Evolutionary conservation across 345 rosid species (phyloP).

Genomic region (Eucalyptus melliodora): DNA sequence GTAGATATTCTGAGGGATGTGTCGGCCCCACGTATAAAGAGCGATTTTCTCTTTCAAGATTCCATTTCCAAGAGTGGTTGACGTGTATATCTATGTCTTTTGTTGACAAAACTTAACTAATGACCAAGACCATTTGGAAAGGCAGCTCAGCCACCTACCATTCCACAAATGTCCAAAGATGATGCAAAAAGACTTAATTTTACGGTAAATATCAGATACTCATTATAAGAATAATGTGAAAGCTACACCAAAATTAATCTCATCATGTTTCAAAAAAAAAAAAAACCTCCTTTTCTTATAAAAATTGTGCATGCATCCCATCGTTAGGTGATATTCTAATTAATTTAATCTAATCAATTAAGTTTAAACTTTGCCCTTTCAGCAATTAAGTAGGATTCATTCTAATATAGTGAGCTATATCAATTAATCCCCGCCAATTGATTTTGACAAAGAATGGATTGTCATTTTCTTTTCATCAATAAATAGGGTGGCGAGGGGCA

Average conservation of each 20-base stretch:
- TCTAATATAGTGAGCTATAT: background rate
- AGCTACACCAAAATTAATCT: background rate
- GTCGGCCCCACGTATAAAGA: background rate
- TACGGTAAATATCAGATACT: background rate
- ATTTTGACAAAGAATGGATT: background rate
- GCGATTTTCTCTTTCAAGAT: background rate
- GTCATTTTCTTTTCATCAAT: background rate
- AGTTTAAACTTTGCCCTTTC: background rate
- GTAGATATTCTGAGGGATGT: background rate
- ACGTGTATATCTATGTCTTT: background rate
- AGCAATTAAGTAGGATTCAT: background rate
- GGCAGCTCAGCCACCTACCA: background rate
- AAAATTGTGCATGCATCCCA: background rate
- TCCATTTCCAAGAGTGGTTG: background rate
- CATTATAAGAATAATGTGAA: background rate
- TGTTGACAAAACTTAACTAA: background rate
- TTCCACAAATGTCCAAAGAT: background rate
- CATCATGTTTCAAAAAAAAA: background rate
- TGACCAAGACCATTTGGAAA: background rate
- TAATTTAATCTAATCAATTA: background rate
- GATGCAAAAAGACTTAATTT: background rate
- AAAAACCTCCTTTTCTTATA: background rate
- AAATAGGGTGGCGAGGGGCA: background rate
- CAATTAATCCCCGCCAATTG: background rate
- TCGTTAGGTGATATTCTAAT: background rate